Evolutionary conservation across 2,329 filamentous ascomycete species (phyloP).

Genomic region (Fusarium irregulare): DNA sequence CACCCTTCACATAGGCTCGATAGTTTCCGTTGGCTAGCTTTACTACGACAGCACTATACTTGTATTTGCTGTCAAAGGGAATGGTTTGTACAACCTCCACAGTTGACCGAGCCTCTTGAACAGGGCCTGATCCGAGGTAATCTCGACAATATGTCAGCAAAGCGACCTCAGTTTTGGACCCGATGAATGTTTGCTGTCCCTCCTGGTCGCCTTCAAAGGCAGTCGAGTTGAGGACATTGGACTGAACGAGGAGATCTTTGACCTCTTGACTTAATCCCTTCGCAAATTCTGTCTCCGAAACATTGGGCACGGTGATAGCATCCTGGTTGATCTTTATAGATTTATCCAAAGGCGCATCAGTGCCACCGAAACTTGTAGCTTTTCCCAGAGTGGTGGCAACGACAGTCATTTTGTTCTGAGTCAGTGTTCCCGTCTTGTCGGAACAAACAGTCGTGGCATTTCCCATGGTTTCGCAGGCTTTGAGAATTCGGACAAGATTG

Average conservation of each 20-base stretch:
- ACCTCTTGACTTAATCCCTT: slow-evolving; percentile 28
- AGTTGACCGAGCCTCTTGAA: slow-evolving; percentile 59
- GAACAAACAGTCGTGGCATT: slow-evolving; percentile 82
- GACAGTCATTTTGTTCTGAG: slow-evolving; percentile 79
- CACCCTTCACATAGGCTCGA: slow-evolving; percentile 65
- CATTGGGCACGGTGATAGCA: slow-evolving; percentile 35
- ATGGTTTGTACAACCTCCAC: slow-evolving; percentile 62
- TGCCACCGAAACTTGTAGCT: slow-evolving; percentile 48
- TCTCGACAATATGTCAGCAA: slow-evolving; percentile 63
- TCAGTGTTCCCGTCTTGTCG: slow-evolving; percentile 61
- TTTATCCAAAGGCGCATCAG: slow-evolving; percentile 38
- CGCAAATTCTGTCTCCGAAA: slow-evolving; percentile 47
- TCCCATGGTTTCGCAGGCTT: slow-evolving; percentile 79
- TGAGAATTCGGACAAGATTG: slow-evolving; percentile 74
- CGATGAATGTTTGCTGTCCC: slow-evolving; percentile 60
- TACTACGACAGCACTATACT: slow-evolving; percentile 68
- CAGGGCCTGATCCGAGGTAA: slow-evolving; percentile 60
- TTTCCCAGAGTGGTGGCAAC: slow-evolving; percentile 74
- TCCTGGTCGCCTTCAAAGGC: slow-evolving; percentile 65
- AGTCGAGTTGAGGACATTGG: slow-evolving; percentile 67
- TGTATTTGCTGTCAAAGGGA: slow-evolving; percentile 66
- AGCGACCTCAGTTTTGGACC: slow-evolving; percentile 68
- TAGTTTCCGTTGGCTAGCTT: slow-evolving; percentile 58
- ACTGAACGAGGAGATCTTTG: slow-evolving; percentile 73
- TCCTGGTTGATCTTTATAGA: slow-evolving; percentile 36